phyloP scores from a whole-genome alignment of 139 green algal genomes.

The Tetradesmus obliquus region DNA sequence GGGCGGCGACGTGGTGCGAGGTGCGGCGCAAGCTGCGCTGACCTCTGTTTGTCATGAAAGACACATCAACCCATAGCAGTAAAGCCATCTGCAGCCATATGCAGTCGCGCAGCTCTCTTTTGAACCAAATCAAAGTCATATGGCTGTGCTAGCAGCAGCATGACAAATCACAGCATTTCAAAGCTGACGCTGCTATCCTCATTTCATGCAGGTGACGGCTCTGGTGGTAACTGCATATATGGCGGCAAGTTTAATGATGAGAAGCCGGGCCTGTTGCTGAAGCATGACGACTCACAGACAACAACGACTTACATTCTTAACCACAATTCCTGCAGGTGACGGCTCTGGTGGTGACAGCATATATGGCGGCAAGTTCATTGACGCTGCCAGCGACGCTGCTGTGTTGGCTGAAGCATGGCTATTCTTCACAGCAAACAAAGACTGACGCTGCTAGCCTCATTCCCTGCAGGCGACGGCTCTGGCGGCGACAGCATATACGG shows the following conservation, averaged over 20 bases:
- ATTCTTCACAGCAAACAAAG: too few species aligned
- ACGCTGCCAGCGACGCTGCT: conserved; percentile 49
- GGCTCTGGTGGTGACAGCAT: conserved; percentile 87
- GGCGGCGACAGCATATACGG: conserved; percentile 89
- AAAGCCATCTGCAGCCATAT: too few species aligned
- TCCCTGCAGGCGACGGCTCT: conserved; percentile 67
- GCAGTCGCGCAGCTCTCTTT: too few species aligned
- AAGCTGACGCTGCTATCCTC: too few species aligned
- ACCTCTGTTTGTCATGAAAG: neutral
- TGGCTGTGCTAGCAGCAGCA: too few species aligned
- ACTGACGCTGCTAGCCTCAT: too few species aligned
- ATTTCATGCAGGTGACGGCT: conserved; percentile 69
- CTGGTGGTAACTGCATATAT: conserved; percentile 86
- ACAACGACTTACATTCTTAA: too few species aligned
- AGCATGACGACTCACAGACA: conserved; percentile 68
- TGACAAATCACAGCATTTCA: too few species aligned
- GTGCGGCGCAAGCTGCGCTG: neutral
- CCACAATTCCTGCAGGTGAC: conserved; percentile 62
- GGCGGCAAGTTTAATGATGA: conserved; percentile 87
- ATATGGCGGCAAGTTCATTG: conserved; percentile 85
- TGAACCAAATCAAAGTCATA: too few species aligned
- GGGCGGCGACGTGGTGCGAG: conserved; percentile 80
- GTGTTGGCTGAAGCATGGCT: too few species aligned
- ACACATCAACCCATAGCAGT: too few species aligned
- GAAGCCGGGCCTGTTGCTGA: conserved; percentile 79